Evolutionary conservation across 2,329 filamentous ascomycete genomes (phyloP), one percentile per base, ranked within the genome.

Genomic region (Nothophaeocryptopus gaeumannii): DNA sequence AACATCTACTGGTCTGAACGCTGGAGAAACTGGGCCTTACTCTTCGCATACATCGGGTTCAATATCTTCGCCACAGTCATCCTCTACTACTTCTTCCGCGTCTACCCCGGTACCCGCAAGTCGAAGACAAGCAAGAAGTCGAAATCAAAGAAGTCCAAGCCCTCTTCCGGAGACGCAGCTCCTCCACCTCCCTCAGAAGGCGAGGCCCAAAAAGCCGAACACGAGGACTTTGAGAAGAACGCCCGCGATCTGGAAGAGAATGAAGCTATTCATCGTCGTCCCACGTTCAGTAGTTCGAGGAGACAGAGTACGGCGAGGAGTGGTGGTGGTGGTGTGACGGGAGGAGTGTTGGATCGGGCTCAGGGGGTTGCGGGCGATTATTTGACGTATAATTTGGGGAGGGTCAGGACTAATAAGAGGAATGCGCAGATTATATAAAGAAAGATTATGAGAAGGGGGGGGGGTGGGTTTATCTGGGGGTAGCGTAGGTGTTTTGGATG

Each of bases 11-110:
- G 70, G 60, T 54, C 59, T 0, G 68, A 80, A 26, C 69, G 81
- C 2, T 88, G 85, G 84, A 74, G 84, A 49, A 86, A 89, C 63
- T 88, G 82, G 50, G 86, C 85, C 1, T 74, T 89, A 35, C 71
- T 88, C 61, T 88, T 83, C 79, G 82, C 74, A 0, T 89, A 79
- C 58, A 77, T 88, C 34, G 52, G 70, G 0, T 85, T 88, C 66
- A 86, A 88, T 59, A 76, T 86, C 34, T 67, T 69, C 34, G 70
- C 76, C 2, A 82, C 84, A 0, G 71, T 86, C 2, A 55, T 74
- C 9, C 67, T 83, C 1, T 89, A 89, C 67, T 89, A 79, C 66
- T 57, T 82, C 14, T 80, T 83, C 60, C 70, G 83, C 11, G 81
- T 85, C 3, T 68, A 66, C 58, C 39, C 42, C 5, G 39, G 44